Conservation (phyloP, 2,329 filamentous ascomycete species). For the Colletotrichum sp. region DNA sequence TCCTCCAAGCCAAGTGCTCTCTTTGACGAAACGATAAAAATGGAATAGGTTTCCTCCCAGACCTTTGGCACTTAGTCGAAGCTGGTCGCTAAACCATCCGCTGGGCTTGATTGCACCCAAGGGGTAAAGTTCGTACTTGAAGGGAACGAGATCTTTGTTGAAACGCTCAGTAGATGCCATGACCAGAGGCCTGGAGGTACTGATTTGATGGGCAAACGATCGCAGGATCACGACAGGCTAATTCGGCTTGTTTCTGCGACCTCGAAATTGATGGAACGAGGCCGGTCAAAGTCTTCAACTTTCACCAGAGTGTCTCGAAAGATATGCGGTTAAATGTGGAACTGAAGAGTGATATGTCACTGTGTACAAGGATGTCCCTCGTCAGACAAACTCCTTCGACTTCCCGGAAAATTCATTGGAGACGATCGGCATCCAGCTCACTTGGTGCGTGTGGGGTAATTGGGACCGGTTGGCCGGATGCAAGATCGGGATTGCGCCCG, state of each 20-base stretch:
- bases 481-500: neutral
- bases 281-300: neutral
- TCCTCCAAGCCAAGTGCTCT: constrained; percentile 56
- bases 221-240: neutral
- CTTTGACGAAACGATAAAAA: constrained; percentile 58
- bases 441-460: neutral
- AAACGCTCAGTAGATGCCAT: neutral
- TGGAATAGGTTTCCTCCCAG: constrained; percentile 57
- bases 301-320: neutral
- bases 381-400: neutral
- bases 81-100: constrained; percentile 58
- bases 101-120: constrained; percentile 53
- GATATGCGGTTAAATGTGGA: neutral
- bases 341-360: neutral
- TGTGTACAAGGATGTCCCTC: neutral
- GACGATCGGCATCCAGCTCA: neutral
- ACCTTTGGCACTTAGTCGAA: constrained; percentile 52
- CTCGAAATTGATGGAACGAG: neutral
- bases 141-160: constrained; percentile 30
- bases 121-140: constrained; percentile 43
- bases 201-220: neutral
- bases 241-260: neutral
- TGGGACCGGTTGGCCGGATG: neutral
- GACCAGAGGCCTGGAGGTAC: neutral
- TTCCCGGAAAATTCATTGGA: neutral